Evolutionary conservation across 352 stramenopile species (phyloP), one percentile per base, ranked within the genome.

Genomic region (Phytophthora palmivora): DNA sequence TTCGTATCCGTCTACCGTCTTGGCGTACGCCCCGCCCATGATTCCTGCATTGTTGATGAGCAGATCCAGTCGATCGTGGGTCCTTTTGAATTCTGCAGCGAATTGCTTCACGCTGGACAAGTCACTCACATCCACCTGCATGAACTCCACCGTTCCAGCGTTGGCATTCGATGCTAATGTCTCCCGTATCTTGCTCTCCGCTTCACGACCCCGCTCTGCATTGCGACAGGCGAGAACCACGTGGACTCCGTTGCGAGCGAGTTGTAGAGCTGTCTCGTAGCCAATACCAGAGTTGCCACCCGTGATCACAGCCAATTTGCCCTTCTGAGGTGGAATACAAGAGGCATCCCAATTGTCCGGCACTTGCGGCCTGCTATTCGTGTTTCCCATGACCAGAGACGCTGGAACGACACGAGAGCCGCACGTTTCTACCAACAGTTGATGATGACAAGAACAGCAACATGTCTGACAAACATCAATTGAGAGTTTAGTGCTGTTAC

Each of bases 1-100:
- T 56, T 91, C 81, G 44, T 74, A 56, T 15, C 74, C 79, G 41
- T 89, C 78, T 2, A 21, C 51, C 4, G 73, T 79, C n/a, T 68
- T 52, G 15, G 43, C 34, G 52, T 78, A 75, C 0, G 74, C 67
- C 22, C 73, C 43, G 3, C 64, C 78, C 44, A 85, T 76, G 54
- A 87, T 67, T 10, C 81, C 81, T 15, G 81, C 81, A 46, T 91
- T 91, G 76, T 90, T 91, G 48, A 91, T 58, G 9, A 91, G 68
- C 50, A 91, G 30, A 58, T 91, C 63, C 30, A 92, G 44, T 4
- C 66, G 63, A 6, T 56, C 38, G 46, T 77, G 60, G 14, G 38
- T 51, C n/a, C 45, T 50, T 12, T 62, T 65, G 51, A 87, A 84
- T 26, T 49, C 46, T 14, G 65, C 48, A 0, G 64, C 48, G 39